A percentile compares a stretch with the other conserved stretches of the same genome.
phyloP scores from a whole-genome alignment of 116 monocot genomes.

The Dioscorea cayenensis region DNA sequence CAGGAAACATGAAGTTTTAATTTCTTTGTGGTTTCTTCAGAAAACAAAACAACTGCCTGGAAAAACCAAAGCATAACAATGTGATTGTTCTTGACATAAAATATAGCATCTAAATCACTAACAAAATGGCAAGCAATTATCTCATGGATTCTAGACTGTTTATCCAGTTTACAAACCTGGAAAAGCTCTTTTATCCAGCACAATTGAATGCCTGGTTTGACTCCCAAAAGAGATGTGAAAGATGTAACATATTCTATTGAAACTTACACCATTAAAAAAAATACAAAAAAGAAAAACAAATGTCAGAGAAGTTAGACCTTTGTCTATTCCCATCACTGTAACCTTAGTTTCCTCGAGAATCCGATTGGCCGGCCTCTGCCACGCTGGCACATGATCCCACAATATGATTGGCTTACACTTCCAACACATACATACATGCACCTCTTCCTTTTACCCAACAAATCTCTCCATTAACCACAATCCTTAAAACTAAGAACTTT shows the following conservation, averaged over 20 bases:
- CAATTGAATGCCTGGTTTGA: background rate
- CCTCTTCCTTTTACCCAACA: slow-evolving; percentile 5
- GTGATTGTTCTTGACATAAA: no score
- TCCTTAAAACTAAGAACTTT: background rate
- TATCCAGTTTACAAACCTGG: no score
- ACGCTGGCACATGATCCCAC: slow-evolving; percentile 69
- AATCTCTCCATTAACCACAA: background rate
- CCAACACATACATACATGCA: background rate
- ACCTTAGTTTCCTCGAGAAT: slow-evolving; percentile 63
- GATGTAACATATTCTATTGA: background rate
- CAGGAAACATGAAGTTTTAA: no score
- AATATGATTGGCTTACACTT: slow-evolving; percentile 54
- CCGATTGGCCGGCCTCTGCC: slow-evolving; percentile 50
- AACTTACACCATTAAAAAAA: background rate
- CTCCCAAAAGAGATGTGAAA: background rate
- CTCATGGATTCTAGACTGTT: no score
- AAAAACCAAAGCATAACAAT: no score
- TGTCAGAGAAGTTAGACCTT: slow-evolving; percentile 12
- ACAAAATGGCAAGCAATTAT: no score
- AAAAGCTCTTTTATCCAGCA: background rate
- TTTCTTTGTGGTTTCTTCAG: no score
- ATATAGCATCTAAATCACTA: no score
- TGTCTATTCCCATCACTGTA: background rate
- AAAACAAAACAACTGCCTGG: no score
- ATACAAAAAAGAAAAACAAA: background rate